Conservation (phyloP, 768 basidiomycete genomes). For the Neoboletus subvelutipes region DNA sequence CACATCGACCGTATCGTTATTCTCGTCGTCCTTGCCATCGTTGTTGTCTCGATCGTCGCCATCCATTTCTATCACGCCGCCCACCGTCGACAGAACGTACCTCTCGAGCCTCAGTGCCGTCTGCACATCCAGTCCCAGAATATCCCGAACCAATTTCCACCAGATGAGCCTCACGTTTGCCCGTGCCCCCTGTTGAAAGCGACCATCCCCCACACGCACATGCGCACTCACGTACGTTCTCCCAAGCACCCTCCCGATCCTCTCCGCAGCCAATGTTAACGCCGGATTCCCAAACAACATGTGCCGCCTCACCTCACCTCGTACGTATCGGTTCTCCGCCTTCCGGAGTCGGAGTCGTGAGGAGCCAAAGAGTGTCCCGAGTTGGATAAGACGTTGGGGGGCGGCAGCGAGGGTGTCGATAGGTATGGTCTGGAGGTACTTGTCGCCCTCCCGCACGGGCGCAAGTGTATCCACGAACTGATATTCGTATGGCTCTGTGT, state of each 20-base stretch:
- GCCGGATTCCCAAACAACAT: constrained; percentile 59
- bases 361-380: constrained; percentile 79
- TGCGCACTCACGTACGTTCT: constrained; percentile 61
- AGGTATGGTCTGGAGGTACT: constrained; percentile 3
- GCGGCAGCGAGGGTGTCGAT: constrained; percentile 13
- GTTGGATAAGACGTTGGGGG: constrained; percentile 53
- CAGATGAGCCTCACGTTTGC: constrained; percentile 50
- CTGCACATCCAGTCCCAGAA: constrained; percentile 42
- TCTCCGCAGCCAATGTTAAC: constrained; percentile 43
- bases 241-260: constrained; percentile 45
- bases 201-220: constrained; percentile 67
- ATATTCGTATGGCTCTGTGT: constrained; percentile 54
- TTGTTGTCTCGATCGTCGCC: neutral
- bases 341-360: constrained; percentile 57
- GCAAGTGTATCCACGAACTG: constrained; percentile 25
- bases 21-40: neutral
- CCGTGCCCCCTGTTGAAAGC: constrained; percentile 46
- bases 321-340: constrained; percentile 40
- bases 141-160: constrained; percentile 52
- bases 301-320: constrained; percentile 45
- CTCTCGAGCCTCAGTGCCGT: constrained; percentile 36
- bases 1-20: neutral
- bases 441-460: constrained; percentile 6
- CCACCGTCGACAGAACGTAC: neutral
- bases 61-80: neutral